These are phyloP conservation scores for Oryza meyeriana DNA, from an alignment of 176 grass and related monocot genomes.

Conservation along the genomic window DNA sequence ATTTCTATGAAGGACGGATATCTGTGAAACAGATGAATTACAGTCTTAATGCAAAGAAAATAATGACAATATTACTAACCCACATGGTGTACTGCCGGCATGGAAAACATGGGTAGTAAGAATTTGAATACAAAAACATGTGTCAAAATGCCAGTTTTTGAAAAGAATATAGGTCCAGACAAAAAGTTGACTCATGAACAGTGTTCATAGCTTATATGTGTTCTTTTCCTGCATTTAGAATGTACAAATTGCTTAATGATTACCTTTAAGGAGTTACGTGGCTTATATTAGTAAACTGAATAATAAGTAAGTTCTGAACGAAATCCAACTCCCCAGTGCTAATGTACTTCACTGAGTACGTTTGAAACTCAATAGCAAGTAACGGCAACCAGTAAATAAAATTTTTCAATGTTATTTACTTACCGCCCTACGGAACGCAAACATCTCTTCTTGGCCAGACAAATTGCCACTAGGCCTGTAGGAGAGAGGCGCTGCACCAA, in stretches of 20 bases:
- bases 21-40: slow-evolving; percentile 45
- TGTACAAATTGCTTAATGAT: background rate
- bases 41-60: background rate
- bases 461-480: slow-evolving; percentile 57
- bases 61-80: background rate
- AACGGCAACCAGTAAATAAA: background rate
- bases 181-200: background rate
- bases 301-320: background rate
- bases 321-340: background rate
- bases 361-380: background rate
- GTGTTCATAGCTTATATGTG: background rate
- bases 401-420: slow-evolving; percentile 25
- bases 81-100: background rate
- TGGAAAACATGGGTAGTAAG: background rate
- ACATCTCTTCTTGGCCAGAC: slow-evolving; percentile 90
- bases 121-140: background rate
- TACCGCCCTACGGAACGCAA: slow-evolving; percentile 86
- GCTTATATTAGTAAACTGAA: background rate
- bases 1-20: slow-evolving; percentile 86
- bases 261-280: background rate
- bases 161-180: background rate
- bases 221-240: background rate
- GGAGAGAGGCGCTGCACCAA: slow-evolving; percentile 47
- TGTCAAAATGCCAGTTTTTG: background rate
- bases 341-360: background rate